These are phyloP conservation scores for Pyrus hybrid DNA, from an alignment of 331 rosid species.

Conservation along the genomic window DNA sequence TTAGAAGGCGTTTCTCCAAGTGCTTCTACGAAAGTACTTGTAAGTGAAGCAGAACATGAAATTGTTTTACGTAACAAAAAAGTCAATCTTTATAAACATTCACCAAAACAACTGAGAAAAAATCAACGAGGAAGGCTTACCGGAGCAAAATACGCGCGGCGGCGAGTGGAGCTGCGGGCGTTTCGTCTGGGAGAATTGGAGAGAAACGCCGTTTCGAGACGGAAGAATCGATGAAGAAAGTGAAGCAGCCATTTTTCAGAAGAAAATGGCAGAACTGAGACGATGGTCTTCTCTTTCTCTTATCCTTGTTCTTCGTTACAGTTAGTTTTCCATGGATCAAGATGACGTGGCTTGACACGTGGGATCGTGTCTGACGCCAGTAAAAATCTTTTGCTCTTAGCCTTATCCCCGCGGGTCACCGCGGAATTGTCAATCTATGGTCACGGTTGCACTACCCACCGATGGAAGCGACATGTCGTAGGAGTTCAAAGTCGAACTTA, in stretches of 20 bases:
- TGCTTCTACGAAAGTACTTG: neutral
- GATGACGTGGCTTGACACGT: conserved; percentile 41
- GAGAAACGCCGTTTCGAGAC: conserved; percentile 34
- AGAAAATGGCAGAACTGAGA: neutral
- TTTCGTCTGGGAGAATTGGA: conserved; percentile 27
- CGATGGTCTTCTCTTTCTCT: neutral
- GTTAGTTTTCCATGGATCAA: neutral
- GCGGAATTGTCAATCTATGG: neutral
- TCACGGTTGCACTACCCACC: neutral
- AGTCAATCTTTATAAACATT: neutral
- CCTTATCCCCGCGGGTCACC: neutral
- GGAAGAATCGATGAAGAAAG: conserved; percentile 42
- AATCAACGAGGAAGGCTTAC: neutral
- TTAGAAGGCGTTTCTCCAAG: neutral
- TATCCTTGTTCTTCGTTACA: neutral
- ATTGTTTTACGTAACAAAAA: neutral
- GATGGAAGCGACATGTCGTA: neutral
- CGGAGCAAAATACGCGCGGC: conserved; percentile 41
- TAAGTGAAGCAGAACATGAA: neutral
- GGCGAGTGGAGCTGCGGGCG: conserved; percentile 14
- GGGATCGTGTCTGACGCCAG: conserved; percentile 4
- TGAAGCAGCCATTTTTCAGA: conserved; percentile 52
- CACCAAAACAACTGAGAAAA: neutral
- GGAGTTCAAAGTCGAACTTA: neutral
- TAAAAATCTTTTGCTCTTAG: neutral